Evolutionary conservation across 2,329 filamentous ascomycete species (phyloP).

Genomic region (Aureobasidium sp.): DNA sequence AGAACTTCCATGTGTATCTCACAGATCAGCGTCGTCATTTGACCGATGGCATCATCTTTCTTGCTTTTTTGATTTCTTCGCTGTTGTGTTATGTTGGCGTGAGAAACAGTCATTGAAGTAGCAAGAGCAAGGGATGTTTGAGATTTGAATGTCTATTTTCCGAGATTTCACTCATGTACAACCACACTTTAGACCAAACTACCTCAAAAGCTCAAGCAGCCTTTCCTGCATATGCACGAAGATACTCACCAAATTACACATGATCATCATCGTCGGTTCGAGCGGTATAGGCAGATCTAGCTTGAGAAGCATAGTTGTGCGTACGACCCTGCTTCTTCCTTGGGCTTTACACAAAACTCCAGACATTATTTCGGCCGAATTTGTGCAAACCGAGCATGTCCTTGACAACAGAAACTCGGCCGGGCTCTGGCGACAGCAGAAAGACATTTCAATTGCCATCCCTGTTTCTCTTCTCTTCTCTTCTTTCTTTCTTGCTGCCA

Average conservation of each 20-base stretch:
- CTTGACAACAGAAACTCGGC: not conserved
- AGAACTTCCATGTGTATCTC: too few species aligned
- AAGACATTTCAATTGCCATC: not conserved
- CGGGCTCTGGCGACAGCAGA: not conserved
- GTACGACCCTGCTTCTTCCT: not conserved
- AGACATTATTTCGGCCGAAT: not conserved
- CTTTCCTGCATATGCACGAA: fast-evolving
- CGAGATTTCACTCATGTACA: not conserved
- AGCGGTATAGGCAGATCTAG: not conserved
- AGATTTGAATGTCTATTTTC: not conserved
- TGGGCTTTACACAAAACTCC: not conserved
- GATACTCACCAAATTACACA: not conserved
- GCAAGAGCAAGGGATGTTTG: too few species aligned
- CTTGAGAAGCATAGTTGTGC: not conserved
- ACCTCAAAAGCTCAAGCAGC: not conserved
- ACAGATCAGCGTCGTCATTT: too few species aligned
- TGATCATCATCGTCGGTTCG: not conserved
- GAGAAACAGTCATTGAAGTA: too few species aligned
- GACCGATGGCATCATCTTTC: too few species aligned
- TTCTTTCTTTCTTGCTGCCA: not conserved
- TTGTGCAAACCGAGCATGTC: not conserved
- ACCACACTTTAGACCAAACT: not conserved
- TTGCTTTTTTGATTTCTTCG: too few species aligned
- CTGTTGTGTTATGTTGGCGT: too few species aligned
- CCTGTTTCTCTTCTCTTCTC: not conserved